These are phyloP conservation scores for Santalum album DNA, from an alignment of 164 flowering plant genomes.

Conservation along the genomic window DNA sequence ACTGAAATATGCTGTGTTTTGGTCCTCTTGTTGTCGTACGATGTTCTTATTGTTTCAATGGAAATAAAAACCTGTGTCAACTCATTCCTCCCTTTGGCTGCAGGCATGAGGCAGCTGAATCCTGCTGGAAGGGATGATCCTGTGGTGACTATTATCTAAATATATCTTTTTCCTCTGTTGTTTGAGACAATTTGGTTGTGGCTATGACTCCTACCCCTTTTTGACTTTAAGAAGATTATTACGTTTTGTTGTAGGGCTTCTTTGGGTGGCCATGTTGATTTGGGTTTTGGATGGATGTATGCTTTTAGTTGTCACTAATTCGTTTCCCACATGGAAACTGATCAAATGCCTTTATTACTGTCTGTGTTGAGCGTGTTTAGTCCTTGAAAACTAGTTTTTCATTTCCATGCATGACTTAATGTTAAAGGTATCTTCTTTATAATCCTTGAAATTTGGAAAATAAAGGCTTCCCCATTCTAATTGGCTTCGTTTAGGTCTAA, in stretches of 20 bases:
- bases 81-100: no score
- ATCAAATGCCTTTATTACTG: neutral
- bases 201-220: neutral
- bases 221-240: neutral
- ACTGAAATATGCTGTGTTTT: neutral
- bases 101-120: conserved; percentile 28
- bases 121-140: conserved; percentile 27
- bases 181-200: conserved; percentile 9
- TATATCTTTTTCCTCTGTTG: conserved; percentile 1
- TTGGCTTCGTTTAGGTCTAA: no score
- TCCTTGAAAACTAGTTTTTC: no score
- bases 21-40: neutral
- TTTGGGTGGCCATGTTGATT: neutral
- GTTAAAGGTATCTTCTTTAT: no score
- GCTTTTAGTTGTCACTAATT: conserved; percentile 3
- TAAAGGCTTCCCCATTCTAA: no score
- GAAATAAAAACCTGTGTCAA: no score
- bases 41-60: neutral
- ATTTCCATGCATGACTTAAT: no score
- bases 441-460: no score
- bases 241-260: neutral
- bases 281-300: conserved; percentile 6
- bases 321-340: neutral
- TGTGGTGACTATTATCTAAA: conserved; percentile 42
- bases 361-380: neutral